Evolutionary conservation across 176 grass and related monocot species (phyloP).

Genomic region (Oryza longistaminata): DNA sequence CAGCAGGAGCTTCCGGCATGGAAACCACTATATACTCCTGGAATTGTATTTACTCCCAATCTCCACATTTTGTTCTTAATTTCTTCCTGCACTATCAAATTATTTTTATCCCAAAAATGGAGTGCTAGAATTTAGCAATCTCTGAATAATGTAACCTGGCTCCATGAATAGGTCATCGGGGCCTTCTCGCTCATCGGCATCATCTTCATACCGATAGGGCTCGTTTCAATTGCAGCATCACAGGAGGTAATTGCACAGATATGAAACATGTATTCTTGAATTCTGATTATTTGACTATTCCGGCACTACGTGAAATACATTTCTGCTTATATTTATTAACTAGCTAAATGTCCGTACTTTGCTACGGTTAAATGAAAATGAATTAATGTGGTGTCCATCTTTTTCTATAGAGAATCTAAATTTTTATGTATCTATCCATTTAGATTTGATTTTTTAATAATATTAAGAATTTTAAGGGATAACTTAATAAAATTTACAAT

Average conservation of each 20-base stretch:
- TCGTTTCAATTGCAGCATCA: slow-evolving; percentile 66
- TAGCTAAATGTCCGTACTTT: no score
- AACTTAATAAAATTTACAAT: no score
- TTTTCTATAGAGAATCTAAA: no score
- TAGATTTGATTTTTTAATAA: no score
- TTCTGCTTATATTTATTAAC: neutral
- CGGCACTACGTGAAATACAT: neutral
- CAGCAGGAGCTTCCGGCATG: slow-evolving; percentile 97
- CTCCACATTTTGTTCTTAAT: neutral
- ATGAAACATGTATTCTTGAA: neutral
- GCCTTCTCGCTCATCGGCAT: slow-evolving; percentile 70
- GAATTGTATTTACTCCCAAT: slow-evolving; percentile 44
- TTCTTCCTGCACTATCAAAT: neutral
- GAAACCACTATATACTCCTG: slow-evolving; percentile 82
- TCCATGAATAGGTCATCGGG: slow-evolving; percentile 53
- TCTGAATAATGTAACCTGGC: neutral
- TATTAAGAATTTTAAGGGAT: no score
- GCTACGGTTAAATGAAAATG: no score
- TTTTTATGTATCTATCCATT: no score
- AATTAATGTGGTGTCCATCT: no score
- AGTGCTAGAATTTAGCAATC: neutral
- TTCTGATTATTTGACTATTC: neutral
- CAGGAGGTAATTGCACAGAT: slow-evolving; percentile 28
- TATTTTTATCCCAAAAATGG: neutral
- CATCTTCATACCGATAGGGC: slow-evolving; percentile 83